A percentile compares a stretch with the other conserved stretches of the same genome.
These are phyloP conservation scores for Chaetomium sp. DNA, from an alignment of 2,329 filamentous ascomycete genomes.

Conservation along the genomic window DNA sequence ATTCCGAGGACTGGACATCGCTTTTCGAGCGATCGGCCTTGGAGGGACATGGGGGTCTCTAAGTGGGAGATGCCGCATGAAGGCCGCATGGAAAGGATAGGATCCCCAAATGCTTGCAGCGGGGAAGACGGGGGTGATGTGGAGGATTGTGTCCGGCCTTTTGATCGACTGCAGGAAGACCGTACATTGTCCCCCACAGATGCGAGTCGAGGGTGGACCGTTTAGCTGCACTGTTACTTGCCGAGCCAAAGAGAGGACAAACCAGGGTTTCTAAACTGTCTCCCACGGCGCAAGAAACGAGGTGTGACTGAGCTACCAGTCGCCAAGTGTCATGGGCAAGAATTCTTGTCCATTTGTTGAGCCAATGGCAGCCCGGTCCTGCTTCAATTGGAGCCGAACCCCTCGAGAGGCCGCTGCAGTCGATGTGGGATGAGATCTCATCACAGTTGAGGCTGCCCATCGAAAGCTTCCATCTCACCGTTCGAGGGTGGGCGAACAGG, in stretches of 20 bases:
- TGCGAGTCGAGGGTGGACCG: not conserved
- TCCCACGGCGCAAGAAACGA: not conserved
- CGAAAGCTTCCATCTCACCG: not conserved
- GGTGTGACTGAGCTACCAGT: not conserved
- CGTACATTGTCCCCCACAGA: slow-evolving; percentile 8
- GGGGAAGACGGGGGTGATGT: not conserved
- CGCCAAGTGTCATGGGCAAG: slow-evolving; percentile 8
- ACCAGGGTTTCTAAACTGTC: not conserved
- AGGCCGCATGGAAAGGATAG: not conserved
- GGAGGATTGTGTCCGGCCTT: not conserved
- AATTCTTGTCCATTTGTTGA: not conserved
- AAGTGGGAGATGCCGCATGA: not conserved
- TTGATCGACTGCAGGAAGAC: not conserved
- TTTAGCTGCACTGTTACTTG: not conserved
- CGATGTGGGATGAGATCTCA: slow-evolving; percentile 11
- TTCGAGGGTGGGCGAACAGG: not conserved
- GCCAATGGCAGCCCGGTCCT: slow-evolving; percentile 8
- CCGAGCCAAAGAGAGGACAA: not conserved
- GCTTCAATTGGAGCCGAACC: not conserved
- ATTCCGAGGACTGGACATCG: not conserved
- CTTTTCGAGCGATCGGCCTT: not conserved
- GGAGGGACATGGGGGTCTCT: not conserved
- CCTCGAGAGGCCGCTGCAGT: not conserved
- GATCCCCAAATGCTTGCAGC: slow-evolving; percentile 3
- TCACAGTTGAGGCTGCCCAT: not conserved